phyloP scores from a whole-genome alignment of 192 early-diverging fungal genomes.

The Phycomyces nitens region DNA sequence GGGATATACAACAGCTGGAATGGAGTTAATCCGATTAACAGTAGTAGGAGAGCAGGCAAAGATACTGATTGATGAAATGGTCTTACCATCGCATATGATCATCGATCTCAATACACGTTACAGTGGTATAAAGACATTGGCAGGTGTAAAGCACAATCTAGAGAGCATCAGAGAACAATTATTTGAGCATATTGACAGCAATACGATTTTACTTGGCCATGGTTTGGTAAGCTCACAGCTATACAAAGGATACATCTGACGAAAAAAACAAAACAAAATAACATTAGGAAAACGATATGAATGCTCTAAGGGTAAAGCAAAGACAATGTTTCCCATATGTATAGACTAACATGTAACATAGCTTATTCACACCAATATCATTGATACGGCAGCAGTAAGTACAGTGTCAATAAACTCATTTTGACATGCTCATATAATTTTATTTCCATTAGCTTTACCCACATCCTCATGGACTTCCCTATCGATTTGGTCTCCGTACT shows the following conservation, averaged over 20 bases:
- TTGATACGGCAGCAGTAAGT: conserved; percentile 43
- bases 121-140: conserved; percentile 52
- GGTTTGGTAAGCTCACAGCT: conserved; percentile 41
- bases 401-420: background rate
- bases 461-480: conserved; percentile 42
- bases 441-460: conserved; percentile 44
- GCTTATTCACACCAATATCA: conserved; percentile 36
- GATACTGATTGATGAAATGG: conserved; percentile 57
- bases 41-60: conserved; percentile 48
- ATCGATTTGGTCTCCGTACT: conserved; percentile 46
- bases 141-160: conserved; percentile 47
- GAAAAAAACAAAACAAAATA: background rate
- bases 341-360: background rate
- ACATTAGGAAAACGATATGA: conserved; percentile 31
- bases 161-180: conserved; percentile 36
- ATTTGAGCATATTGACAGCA: conserved; percentile 36
- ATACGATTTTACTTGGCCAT: conserved; percentile 63
- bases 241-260: conserved; percentile 20
- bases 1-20: conserved; percentile 65
- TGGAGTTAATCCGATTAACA: conserved; percentile 63
- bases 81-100: conserved; percentile 46
- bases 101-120: conserved; percentile 61
- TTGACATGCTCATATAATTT: conserved; percentile 2
- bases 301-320: conserved; percentile 24
- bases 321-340: background rate